phyloP scores from a whole-genome alignment of 2,329 filamentous ascomycete species.

The Epichloe glyceriae region DNA sequence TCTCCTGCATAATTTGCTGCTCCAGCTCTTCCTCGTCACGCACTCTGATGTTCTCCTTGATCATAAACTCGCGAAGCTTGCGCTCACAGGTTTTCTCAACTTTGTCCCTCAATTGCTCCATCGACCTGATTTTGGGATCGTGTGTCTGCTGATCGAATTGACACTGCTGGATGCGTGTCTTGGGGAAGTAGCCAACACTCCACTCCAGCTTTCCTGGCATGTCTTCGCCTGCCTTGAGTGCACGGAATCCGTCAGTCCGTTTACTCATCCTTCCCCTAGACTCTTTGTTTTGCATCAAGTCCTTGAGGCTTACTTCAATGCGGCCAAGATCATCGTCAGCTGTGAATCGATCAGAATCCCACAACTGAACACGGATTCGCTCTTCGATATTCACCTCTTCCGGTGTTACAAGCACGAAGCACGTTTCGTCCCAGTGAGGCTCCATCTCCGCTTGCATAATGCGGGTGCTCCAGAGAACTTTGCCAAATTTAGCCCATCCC shows the following conservation, averaged over 20 bases:
- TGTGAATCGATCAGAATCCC: conserved; percentile 61
- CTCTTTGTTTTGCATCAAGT: conserved; percentile 45
- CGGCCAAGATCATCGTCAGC: conserved; percentile 65
- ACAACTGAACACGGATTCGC: conserved; percentile 55
- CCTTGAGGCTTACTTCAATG: conserved; percentile 55
- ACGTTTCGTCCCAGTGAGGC: conserved; percentile 59
- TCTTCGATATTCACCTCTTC: conserved; percentile 63
- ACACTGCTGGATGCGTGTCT: conserved; percentile 47
- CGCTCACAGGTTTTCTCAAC: conserved; percentile 40
- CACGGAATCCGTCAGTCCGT: conserved; percentile 51
- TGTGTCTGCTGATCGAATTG: conserved; percentile 50
- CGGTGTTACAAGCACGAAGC: conserved; percentile 53
- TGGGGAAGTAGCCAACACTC: conserved; percentile 60
- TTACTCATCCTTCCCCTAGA: conserved; percentile 50
- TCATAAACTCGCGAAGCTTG: conserved; percentile 51
- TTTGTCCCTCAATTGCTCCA: conserved; percentile 45
- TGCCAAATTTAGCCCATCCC: conserved; percentile 66
- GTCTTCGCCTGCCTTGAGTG: conserved; percentile 49
- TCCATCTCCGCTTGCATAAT: conserved; percentile 53
- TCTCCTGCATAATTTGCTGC: conserved; percentile 56
- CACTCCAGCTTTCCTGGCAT: conserved; percentile 59
- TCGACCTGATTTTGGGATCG: conserved; percentile 41
- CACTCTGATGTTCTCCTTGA: conserved; percentile 29
- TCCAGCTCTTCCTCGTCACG: conserved; percentile 49
- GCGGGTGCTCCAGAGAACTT: conserved; percentile 47